A percentile compares a stretch with the other conserved stretches of the same genome.
Evolutionary conservation across 2,329 filamentous ascomycete genomes (phyloP).

Genomic region (Teratosphaeria zuluensis): DNA sequence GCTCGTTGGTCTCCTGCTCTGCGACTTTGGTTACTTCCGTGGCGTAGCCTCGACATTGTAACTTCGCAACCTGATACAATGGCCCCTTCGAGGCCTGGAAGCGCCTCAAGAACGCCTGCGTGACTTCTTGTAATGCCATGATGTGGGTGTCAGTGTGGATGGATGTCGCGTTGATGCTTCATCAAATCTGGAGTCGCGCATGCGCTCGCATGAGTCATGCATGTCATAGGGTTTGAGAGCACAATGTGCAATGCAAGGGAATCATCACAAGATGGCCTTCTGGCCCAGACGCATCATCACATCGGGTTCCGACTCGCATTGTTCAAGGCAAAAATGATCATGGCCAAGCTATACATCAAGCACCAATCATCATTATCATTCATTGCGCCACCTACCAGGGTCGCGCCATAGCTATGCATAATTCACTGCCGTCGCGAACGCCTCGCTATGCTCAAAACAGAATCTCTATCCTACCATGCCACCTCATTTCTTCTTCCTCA

Average conservation of each 20-base stretch:
- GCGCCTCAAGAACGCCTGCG: constrained; percentile 19
- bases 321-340: background rate
- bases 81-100: constrained; percentile 12
- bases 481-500: constrained; percentile 62
- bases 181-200: background rate
- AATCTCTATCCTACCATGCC: background rate
- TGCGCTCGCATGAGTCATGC: background rate
- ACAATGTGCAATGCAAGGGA: no score
- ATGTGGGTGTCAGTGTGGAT: background rate
- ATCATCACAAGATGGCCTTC: no score
- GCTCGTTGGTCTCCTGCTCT: constrained; percentile 27
- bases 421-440: background rate
- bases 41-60: constrained; percentile 22
- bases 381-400: constrained; percentile 11
- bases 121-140: constrained; percentile 26
- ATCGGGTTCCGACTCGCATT: background rate
- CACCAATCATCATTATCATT: background rate
- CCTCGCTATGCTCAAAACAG: background rate
- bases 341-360: background rate
- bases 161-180: constrained; percentile 4
- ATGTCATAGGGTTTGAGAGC: no score
- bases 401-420: background rate
- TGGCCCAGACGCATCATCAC: background rate
- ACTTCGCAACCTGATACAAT: constrained; percentile 10
- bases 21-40: constrained; percentile 18